Evolutionary conservation across 2,329 filamentous ascomycete species (phyloP), one percentile per base, ranked within the genome.

Genomic region (Aspergillus novofumigatus): DNA sequence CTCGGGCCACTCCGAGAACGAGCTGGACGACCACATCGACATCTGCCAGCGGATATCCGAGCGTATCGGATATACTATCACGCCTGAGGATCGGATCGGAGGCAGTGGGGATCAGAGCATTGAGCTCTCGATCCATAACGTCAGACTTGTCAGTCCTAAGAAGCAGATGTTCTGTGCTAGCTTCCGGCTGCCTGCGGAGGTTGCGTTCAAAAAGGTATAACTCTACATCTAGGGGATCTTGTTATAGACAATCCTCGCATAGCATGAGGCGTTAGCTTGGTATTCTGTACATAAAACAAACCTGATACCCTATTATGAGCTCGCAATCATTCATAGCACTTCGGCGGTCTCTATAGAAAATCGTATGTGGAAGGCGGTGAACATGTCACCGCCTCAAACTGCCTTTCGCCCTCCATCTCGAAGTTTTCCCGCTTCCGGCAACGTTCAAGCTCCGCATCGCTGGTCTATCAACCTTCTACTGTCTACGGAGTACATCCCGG

Each of bases 141-240:
- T 97, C 35, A 83, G 94, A 62, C 86, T 95, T 64, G 94, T 99
- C 55, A 90, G 92, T 57, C 94, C 94, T 4, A 88, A 91, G 69
- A 99, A 99, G 81, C 85, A 89, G 70, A 97, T 97, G 92, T 97
- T 93, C 74, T 97, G 94, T 73, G 93, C 91, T 29, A 95, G 86
- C 64, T 97, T 99, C 76, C 85, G 92, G 60, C 71, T 99, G 59
- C 94, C 94, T 2, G 76, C 80, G 35, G 86, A 90, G 66, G 90
- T 97, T 5, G 94, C 92, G 14, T 97, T 96, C 77, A 68, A 64
- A 26, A 67, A 69, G 51, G 57, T 60, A 25, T 69, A 62, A 45
- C 38, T 51, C 35, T 44, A 55, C 51, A 49, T 17, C n/a, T 28
- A 53, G 35, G 21, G 26, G 44, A 53, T 38, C 4, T 42, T 6